Base-by-base conservation (phyloP, 176 grass and related monocot genomes). In the Themeda triandra region DNA sequence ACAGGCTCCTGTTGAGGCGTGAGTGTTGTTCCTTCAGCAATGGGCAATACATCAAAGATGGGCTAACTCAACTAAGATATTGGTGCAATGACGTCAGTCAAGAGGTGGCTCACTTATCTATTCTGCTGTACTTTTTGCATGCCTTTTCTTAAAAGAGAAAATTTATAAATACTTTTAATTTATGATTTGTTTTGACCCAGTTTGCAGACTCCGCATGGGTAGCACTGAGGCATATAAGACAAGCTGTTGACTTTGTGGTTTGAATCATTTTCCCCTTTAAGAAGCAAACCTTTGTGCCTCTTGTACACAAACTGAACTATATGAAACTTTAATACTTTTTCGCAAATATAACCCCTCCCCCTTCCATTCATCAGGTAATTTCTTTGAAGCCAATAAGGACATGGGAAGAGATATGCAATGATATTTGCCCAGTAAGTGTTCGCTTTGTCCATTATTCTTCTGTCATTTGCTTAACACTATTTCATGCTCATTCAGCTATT, bases 1-100 rank as follows among this genome's bases (percentile, higher is more conserved):
- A 51, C 73, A 97, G 92, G 30, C 90, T 97, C 30, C 86, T 94
- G 27, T 84, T 97, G 69, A 87, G 90, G 25, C 90, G 95, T 49
- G 95, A 97, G 68, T 92, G 87, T 8, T 97, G 92, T 92, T 97
- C 95, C 63, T 92, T 91, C 63, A 97, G 90, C 73, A 97, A 97
- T 13, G 92, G 92, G 23, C 92, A 97, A 75, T 94, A 94, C 79
- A 82, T 97, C 48, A 92, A 90, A 83, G 83, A 92, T 41, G 92
- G 90, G 83, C 84, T 97, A 69, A 69, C 73, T 66, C 92, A 97
- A 88, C 78, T 97, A 45, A 91, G 92, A 88, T 80, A 88, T 71
- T 94, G 95, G 95, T 94, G 88, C 69, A 83, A 79, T 80, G 84
- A 87, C 51, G 86, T 93, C 85, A 89, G 83, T 82, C 90, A 77